Conservation (phyloP, 306 rosid species). For the Lupinus albus region DNA sequence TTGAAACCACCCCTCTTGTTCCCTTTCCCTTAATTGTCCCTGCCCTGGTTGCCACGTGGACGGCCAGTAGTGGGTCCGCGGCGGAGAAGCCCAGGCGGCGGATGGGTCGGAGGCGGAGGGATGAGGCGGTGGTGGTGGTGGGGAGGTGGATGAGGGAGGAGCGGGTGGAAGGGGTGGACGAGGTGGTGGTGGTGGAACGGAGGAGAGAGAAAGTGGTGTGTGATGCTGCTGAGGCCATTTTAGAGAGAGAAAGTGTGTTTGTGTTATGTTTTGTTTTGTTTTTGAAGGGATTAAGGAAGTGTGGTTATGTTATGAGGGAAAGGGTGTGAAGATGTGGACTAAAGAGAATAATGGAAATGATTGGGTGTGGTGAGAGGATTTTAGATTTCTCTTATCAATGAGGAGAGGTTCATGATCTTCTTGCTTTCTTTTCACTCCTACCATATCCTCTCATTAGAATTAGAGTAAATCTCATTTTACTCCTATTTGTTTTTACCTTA, state of each 20-base stretch:
- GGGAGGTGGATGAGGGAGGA: slow-evolving; percentile 57
- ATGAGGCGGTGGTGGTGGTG: slow-evolving; percentile 42
- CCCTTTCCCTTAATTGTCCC: slow-evolving; percentile 50
- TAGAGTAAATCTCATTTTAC: too few species aligned
- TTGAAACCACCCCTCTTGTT: slow-evolving; percentile 61
- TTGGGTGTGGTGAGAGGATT: slow-evolving; percentile 51
- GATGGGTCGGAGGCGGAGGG: slow-evolving; percentile 60
- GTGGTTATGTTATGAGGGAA: not conserved
- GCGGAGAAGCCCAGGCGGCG: slow-evolving; percentile 76
- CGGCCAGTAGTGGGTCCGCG: slow-evolving; percentile 70
- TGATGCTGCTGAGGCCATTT: slow-evolving; percentile 82
- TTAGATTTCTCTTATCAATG: slow-evolving; percentile 78
- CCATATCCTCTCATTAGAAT: not conserved
- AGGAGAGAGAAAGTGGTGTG: slow-evolving; percentile 72
- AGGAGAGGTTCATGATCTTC: slow-evolving; percentile 75
- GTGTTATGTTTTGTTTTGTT: too few species aligned
- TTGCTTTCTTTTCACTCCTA: slow-evolving; percentile 41
- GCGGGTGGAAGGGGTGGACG: slow-evolving; percentile 52
- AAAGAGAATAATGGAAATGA: slow-evolving; percentile 49
- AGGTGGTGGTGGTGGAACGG: slow-evolving; percentile 52
- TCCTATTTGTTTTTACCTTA: too few species aligned
- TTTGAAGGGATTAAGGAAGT: not conserved
- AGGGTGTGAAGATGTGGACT: slow-evolving; percentile 63
- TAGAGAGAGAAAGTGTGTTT: slow-evolving; percentile 15
- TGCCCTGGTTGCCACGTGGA: slow-evolving; percentile 64